phyloP scores from a whole-genome alignment of 2,329 filamentous ascomycete species.

The Diaporthe nobilis region DNA sequence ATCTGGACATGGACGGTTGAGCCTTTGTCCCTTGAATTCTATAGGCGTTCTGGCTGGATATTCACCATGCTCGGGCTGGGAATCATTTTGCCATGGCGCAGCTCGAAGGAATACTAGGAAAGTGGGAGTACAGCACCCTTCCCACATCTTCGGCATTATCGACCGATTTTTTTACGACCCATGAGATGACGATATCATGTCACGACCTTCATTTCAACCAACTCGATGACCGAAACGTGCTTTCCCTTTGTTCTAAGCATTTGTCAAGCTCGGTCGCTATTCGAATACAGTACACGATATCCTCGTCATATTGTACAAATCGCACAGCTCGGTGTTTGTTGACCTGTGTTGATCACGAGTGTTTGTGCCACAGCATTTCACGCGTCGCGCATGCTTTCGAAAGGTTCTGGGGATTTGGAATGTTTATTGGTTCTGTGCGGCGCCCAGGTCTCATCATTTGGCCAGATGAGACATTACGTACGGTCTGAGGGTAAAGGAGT shows the following conservation, averaged over 20 bases:
- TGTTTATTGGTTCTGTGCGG: constrained; percentile 25
- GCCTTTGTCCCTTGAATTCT: constrained; percentile 44
- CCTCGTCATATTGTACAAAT: constrained; percentile 31
- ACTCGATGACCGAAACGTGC: constrained; percentile 27
- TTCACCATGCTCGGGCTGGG: constrained; percentile 38
- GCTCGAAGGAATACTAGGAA: constrained; percentile 22
- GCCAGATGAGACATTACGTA: not conserved
- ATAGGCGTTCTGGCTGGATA: constrained; percentile 46
- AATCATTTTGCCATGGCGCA: constrained; percentile 23
- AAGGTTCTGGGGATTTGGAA: constrained; percentile 31
- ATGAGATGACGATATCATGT: constrained; percentile 39
- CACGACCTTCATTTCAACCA: constrained; percentile 38
- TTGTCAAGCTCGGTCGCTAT: constrained; percentile 26
- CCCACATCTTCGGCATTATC: constrained; percentile 35
- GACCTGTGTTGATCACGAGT: constrained; percentile 21
- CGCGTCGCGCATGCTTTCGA: not conserved
- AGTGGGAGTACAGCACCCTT: constrained; percentile 37
- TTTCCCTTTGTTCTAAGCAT: constrained; percentile 30
- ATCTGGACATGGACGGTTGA: constrained; percentile 43
- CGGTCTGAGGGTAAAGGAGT: not conserved
- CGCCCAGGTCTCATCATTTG: constrained; percentile 21
- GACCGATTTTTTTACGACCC: constrained; percentile 35
- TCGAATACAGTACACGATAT: constrained; percentile 31
- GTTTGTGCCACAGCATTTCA: constrained; percentile 18
- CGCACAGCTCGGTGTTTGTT: constrained; percentile 8